These are phyloP conservation scores for Pseudozyma hubeiensis DNA, from an alignment of 1,284 basidiomycete genomes.

Conservation along the genomic window DNA sequence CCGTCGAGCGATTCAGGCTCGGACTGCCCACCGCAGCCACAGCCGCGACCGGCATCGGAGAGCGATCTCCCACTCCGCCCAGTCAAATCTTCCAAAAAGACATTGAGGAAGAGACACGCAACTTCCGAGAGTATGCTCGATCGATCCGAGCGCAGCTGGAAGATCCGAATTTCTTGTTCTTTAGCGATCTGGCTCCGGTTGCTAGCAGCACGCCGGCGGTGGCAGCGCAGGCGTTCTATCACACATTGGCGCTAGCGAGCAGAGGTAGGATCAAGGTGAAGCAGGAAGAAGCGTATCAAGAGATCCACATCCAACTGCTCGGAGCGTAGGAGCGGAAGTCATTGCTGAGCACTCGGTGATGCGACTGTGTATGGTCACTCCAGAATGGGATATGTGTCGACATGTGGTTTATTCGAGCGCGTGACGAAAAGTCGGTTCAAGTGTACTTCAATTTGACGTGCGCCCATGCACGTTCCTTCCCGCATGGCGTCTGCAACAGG, in stretches of 20 bases:
- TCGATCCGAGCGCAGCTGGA: slow-evolving; percentile 24
- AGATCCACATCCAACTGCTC: slow-evolving; percentile 48
- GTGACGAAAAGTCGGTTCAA: too few species aligned
- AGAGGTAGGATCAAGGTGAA: slow-evolving; percentile 47
- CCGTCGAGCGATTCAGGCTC: slow-evolving; percentile 14
- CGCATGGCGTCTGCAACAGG: too few species aligned
- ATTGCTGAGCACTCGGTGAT: neutral
- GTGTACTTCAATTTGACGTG: too few species aligned
- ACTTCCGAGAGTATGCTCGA: slow-evolving; percentile 44
- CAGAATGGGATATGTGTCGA: too few species aligned
- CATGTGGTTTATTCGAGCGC: too few species aligned
- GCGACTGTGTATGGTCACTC: too few species aligned
- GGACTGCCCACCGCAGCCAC: slow-evolving; percentile 18
- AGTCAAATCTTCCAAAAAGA: slow-evolving; percentile 25
- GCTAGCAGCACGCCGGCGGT: slow-evolving; percentile 46
- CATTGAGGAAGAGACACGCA: slow-evolving; percentile 39
- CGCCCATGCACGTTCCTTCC: too few species aligned
- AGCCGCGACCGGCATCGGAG: neutral
- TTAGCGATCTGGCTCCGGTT: slow-evolving; percentile 46
- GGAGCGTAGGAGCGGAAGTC: neutral
- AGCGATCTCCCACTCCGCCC: slow-evolving; percentile 20
- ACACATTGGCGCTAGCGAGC: slow-evolving; percentile 58
- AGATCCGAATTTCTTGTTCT: slow-evolving; percentile 41
- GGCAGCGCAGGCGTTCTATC: slow-evolving; percentile 67
- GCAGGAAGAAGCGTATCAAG: slow-evolving; percentile 63